These are phyloP conservation scores for Marasmius fiardii DNA, from an alignment of 1,284 basidiomycete genomes.

Conservation along the genomic window DNA sequence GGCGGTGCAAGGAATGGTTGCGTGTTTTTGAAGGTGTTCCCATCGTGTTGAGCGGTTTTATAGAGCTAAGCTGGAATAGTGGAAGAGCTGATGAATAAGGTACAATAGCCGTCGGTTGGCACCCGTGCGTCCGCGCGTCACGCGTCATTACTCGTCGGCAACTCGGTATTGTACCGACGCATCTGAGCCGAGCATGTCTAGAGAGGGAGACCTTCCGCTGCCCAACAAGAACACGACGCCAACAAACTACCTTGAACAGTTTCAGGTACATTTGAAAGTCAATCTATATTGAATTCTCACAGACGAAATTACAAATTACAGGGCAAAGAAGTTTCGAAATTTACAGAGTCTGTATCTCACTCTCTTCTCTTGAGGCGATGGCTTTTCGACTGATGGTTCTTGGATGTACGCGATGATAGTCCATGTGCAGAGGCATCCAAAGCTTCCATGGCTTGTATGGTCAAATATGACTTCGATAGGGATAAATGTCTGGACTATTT, in stretches of 20 bases:
- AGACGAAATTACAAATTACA: slow-evolving; percentile 13
- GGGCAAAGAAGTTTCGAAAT: slow-evolving; percentile 38
- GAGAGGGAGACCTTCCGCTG: slow-evolving; percentile 25
- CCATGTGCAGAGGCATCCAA: slow-evolving; percentile 71
- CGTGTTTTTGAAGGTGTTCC: background rate
- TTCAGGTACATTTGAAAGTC: slow-evolving; percentile 32
- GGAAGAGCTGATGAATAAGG: no score
- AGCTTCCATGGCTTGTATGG: slow-evolving; percentile 69
- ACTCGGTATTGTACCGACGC: background rate
- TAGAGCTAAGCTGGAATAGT: no score
- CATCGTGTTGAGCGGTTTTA: background rate
- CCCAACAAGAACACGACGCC: slow-evolving; percentile 44
- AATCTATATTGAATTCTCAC: background rate
- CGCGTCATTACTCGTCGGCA: background rate
- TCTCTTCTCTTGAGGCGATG: no score
- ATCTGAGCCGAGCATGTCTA: background rate
- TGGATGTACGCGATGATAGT: slow-evolving; percentile 31
- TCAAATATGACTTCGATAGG: slow-evolving; percentile 61
- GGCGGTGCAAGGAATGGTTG: no score
- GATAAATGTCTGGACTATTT: slow-evolving; percentile 72
- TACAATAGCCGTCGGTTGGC: no score
- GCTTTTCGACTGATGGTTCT: background rate
- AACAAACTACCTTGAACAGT: slow-evolving; percentile 46
- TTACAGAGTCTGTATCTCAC: slow-evolving; percentile 44
- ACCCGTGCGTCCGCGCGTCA: no score